phyloP scores from a whole-genome alignment of 192 early-diverging fungal species.

The Coemansia sp. region DNA sequence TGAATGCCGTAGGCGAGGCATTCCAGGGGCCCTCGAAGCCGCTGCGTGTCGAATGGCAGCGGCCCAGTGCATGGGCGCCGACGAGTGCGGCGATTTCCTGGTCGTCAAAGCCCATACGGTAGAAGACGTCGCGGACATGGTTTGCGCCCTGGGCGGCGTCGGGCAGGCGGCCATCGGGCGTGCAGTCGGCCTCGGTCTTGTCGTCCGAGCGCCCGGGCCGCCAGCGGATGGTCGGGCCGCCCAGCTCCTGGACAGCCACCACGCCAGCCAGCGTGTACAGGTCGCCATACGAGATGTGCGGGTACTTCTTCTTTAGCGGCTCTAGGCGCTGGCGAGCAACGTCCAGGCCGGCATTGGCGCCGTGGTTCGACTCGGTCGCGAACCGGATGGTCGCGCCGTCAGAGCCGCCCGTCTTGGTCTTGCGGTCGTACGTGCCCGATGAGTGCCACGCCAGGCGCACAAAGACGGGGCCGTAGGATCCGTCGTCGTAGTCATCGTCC shows the following conservation, averaged over 20 bases:
- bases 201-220: constrained; percentile 59
- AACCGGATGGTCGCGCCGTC: constrained; percentile 74
- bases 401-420: constrained; percentile 64
- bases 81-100: constrained; percentile 78
- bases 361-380: constrained; percentile 57
- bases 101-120: constrained; percentile 75
- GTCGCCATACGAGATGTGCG: constrained; percentile 78
- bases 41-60: constrained; percentile 68
- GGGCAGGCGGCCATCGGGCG: constrained; percentile 74
- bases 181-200: constrained; percentile 38
- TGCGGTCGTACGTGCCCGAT: constrained; percentile 69
- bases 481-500: constrained; percentile 73
- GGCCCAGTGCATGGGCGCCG: constrained; percentile 71
- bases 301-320: constrained; percentile 73
- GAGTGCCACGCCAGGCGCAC: constrained; percentile 83
- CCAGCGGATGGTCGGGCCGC: constrained; percentile 73
- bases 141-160: constrained; percentile 60
- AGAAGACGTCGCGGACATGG: constrained; percentile 73
- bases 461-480: constrained; percentile 72
- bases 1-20: constrained; percentile 78
- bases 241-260: constrained; percentile 67
- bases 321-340: constrained; percentile 66
- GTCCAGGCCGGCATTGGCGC: constrained; percentile 71
- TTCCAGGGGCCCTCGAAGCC: constrained; percentile 90
- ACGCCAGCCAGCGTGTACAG: constrained; percentile 78